Evolutionary conservation across 176 grass and related monocot genomes (phyloP), one percentile per base, ranked within the genome.

Genomic region (Pontederia paniculata): DNA sequence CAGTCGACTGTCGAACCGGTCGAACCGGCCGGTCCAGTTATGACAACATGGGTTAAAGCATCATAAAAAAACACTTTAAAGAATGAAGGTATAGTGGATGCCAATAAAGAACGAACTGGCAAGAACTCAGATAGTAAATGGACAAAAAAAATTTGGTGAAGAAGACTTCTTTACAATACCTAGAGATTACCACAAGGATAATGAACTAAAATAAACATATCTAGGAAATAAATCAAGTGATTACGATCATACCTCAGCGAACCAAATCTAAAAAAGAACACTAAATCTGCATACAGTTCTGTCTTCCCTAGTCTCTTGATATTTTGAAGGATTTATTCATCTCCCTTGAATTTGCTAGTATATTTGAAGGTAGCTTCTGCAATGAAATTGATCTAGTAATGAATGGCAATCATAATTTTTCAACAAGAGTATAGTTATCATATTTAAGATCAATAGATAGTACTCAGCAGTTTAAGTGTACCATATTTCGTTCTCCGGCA

Each of bases 211-310:
- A 37, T 37, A 37, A 2, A 37, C 28, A 37, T 37, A 37, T 37
- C 7, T 37, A 25, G 18, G n/a, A 45, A 60, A 23, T 60, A 50
- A 46, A 57, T 12, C 22, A 77, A 58, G 37, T 1, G 11, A n/a
- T n/a, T n/a, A n/a, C 14, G 15, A 44, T 48, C 74, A 54, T 88
- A 97, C 91, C 86, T 97, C 48, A 72, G 70, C 74, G 60, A 90
- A 76, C 83, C 80, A 81, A 97, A 97, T 88, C 69, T 87, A 60
- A 97, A 45, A 63, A 90, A 81, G 79, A 80, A 91, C 13, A 97
- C 25, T 23, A 90, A 47, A 70, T 91, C 73, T 13, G 82, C 74
- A 73, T 97, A 97, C 11, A 97, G 77, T 52, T 91, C 83, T 54
- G 65, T 56, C 66, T 97, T 97, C 55, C 93, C 86, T 8, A 74